A percentile compares a stretch with the other conserved stretches of the same genome.
Evolutionary conservation across 148 eudicot species (phyloP).

Genomic region (Fagopyrum homotropicum): DNA sequence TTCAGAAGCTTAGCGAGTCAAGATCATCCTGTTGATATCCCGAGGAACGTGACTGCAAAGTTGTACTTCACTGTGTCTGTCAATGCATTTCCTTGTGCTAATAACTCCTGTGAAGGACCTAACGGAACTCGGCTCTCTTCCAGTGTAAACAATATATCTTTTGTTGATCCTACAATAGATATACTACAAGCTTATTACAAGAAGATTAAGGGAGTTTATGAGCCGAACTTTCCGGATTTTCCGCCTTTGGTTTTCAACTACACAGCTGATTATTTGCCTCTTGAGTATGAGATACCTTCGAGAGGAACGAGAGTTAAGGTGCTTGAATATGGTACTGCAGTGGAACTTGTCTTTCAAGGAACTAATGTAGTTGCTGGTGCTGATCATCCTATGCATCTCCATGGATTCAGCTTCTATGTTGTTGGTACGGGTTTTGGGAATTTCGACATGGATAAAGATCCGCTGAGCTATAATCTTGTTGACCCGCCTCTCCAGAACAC

Average conservation of each 20-base stretch:
- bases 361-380: constrained; percentile 15
- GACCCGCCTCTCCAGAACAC: constrained; percentile 19
- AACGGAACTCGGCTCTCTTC: constrained; percentile 6
- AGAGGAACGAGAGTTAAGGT: constrained; percentile 10
- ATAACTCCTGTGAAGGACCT: constrained; percentile 5
- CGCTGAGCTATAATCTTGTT: constrained; percentile 11
- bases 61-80: constrained; percentile 12
- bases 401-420: constrained; percentile 17
- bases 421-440: constrained; percentile 19
- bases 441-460: constrained; percentile 15
- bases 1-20: constrained; percentile 2
- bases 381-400: constrained; percentile 20
- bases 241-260: constrained; percentile 15
- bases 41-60: not conserved
- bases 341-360: constrained; percentile 22
- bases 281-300: constrained; percentile 6
- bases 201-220: not conserved
- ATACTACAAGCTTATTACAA: constrained; percentile 13
- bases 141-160: constrained; percentile 15
- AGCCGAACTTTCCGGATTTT: constrained; percentile 5
- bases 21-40: constrained; percentile 9
- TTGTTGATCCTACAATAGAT: constrained; percentile 12
- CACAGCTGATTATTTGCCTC: constrained; percentile 14
- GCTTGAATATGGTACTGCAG: constrained; percentile 8
- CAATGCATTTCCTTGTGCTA: constrained; percentile 10